Percentiles rank a stretch among this genome's conserved stretches.
These are phyloP conservation scores for Thielaviopsis musarum DNA, from an alignment of 2,329 filamentous ascomycete genomes.

Conservation along the genomic window DNA sequence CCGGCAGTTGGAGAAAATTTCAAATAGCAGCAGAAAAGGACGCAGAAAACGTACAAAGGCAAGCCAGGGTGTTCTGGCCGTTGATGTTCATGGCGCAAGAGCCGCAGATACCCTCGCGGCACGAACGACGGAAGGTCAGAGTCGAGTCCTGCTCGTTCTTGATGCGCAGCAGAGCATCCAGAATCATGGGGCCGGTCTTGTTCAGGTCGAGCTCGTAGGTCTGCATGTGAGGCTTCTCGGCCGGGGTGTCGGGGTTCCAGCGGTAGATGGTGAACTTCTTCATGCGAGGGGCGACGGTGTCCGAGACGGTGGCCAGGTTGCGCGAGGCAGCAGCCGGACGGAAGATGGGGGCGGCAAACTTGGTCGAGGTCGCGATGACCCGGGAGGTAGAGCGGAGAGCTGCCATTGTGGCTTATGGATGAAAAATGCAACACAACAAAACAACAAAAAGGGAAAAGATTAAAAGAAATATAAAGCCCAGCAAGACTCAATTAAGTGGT, in stretches of 20 bases:
- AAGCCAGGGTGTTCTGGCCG: conserved; percentile 93
- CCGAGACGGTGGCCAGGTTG: conserved; percentile 37
- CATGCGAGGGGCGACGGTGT: conserved; percentile 47
- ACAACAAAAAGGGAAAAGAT: neutral
- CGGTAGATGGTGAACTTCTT: conserved; percentile 99
- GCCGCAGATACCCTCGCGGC: conserved; percentile 95
- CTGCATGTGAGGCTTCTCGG: conserved; percentile 91
- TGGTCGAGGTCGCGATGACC: conserved; percentile 30
- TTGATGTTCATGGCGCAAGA: conserved; percentile 99
- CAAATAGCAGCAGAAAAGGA: neutral
- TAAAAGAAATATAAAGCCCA: neutral
- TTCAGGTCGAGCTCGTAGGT: conserved; percentile 88
- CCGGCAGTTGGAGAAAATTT: neutral
- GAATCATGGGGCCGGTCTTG: conserved; percentile 97
- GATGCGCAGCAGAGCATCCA: conserved; percentile 91
- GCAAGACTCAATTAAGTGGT: conserved; percentile 1
- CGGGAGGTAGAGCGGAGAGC: conserved; percentile 43
- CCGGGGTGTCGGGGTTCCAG: conserved; percentile 89
- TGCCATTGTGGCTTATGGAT: conserved; percentile 30
- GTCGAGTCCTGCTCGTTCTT: conserved; percentile 99
- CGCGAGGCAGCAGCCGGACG: conserved; percentile 29
- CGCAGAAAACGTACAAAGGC: conserved; percentile 60
- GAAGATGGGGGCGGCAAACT: conserved; percentile 24
- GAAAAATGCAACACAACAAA: neutral
- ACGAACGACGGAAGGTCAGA: conserved; percentile 86